Conservation (phyloP, 108 stramenopile species). For the Chaetoceros tenuissimus region DNA sequence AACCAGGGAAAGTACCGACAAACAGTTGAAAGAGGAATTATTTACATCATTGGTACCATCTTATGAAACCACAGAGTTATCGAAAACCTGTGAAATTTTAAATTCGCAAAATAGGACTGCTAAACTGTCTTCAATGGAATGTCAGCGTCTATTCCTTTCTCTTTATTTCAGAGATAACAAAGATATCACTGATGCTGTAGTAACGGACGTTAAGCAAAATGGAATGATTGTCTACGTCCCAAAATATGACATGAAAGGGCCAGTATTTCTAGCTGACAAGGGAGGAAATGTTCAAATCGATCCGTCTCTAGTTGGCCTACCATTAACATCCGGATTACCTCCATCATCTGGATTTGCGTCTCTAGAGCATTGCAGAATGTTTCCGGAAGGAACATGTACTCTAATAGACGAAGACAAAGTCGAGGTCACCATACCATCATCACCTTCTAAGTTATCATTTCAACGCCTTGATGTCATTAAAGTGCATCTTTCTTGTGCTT, state of each 20-base stretch:
- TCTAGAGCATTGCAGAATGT: constrained; percentile 10
- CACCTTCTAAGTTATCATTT: constrained; percentile 5
- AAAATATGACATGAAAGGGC: constrained; percentile 40
- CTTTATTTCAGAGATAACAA: constrained; percentile 40
- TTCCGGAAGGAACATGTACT: constrained; percentile 31
- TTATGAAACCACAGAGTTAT: constrained; percentile 14
- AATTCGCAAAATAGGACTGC: constrained; percentile 46
- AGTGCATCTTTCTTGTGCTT: constrained; percentile 28
- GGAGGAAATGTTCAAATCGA: constrained; percentile 40
- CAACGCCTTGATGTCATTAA: constrained; percentile 36
- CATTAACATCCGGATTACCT: constrained; percentile 18
- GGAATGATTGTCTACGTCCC: constrained; percentile 52
- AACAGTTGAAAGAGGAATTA: background rate
- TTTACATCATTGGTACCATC: background rate
- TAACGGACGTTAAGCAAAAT: constrained; percentile 27
- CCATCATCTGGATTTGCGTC: constrained; percentile 32
- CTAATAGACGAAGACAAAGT: constrained; percentile 12
- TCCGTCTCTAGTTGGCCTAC: constrained; percentile 25
- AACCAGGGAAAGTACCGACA: background rate
- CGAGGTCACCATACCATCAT: constrained; percentile 19
- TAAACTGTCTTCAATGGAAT: constrained; percentile 55
- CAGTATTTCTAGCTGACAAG: constrained; percentile 42
- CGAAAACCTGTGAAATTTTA: constrained; percentile 35
- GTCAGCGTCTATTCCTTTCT: constrained; percentile 47
- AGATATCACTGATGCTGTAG: constrained; percentile 37